phyloP scores from a whole-genome alignment of 176 grass and related monocot species.

The maize (Zea mays) region DNA sequence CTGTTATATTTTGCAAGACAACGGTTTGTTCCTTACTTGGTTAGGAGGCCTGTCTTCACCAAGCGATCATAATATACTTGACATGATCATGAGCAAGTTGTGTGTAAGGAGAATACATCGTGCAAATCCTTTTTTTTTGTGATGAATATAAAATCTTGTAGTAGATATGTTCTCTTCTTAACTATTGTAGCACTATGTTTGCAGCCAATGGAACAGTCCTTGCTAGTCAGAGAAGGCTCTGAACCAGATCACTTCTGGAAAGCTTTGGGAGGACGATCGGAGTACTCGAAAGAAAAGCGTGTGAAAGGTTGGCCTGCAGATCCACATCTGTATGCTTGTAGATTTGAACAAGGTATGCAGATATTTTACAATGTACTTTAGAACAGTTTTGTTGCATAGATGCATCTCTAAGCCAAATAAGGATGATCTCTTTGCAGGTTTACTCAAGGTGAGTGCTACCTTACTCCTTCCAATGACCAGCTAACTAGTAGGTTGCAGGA shows the following conservation, averaged over 20 bases:
- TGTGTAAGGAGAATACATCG: conserved; percentile 50
- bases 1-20: conserved; percentile 84
- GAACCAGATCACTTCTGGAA: conserved; percentile 82
- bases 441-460: conserved; percentile 46
- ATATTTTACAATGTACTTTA: background rate
- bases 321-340: conserved; percentile 67
- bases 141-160: background rate
- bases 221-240: conserved; percentile 67
- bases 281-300: conserved; percentile 67
- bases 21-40: conserved; percentile 64
- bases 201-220: conserved; percentile 66
- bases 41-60: conserved; percentile 58
- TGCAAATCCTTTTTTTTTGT: conserved; percentile 6
- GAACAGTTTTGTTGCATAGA: conserved; percentile 19
- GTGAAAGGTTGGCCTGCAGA: conserved; percentile 52
- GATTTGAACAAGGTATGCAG: conserved; percentile 57
- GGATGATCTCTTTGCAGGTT: conserved; percentile 48
- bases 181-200: conserved; percentile 35
- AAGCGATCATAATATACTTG: conserved; percentile 60
- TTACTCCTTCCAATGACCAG: background rate
- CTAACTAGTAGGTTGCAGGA: conserved; percentile 2
- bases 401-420: conserved; percentile 21
- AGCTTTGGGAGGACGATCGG: conserved; percentile 66
- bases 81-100: conserved; percentile 60
- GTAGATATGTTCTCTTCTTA: background rate